Conservation (phyloP, 1,139 yeast genomes). For the Taphrina communis region DNA sequence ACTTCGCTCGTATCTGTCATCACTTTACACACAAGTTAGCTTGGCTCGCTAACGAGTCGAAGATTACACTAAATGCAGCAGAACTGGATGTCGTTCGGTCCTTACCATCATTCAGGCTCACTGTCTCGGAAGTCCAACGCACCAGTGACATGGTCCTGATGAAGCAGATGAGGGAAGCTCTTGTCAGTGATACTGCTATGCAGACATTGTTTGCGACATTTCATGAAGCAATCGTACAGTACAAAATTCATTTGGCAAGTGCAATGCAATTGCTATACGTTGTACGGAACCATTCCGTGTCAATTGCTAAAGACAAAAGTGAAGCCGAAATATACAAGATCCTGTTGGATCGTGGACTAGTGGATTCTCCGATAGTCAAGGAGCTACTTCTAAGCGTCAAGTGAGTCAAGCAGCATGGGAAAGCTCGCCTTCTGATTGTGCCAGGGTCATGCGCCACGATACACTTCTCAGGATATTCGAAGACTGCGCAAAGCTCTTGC, state of each 20-base stretch:
- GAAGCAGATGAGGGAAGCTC: slow-evolving; percentile 8
- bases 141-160: not conserved
- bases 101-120: slow-evolving; percentile 31
- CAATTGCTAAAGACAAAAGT: not conserved
- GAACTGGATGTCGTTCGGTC: slow-evolving; percentile 21
- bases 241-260: slow-evolving; percentile 10
- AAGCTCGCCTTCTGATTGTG: not conserved
- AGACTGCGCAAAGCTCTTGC: not conserved
- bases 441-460: slow-evolving; percentile 17
- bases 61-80: not conserved
- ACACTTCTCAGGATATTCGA: not conserved
- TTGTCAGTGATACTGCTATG: slow-evolving; percentile 12
- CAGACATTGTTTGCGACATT: not conserved
- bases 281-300: not conserved
- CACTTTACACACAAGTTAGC: slow-evolving; percentile 23
- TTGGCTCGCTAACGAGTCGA: not conserved
- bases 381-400: slow-evolving; percentile 24
- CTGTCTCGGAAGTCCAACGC: not conserved
- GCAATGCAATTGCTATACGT: slow-evolving; percentile 8
- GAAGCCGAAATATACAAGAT: slow-evolving; percentile 16
- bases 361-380: not conserved
- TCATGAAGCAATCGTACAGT: not conserved
- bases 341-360: slow-evolving; percentile 29
- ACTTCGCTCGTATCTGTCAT: slow-evolving; percentile 16
- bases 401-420: slow-evolving; percentile 6